Evolutionary conservation across 2,329 filamentous ascomycete species (phyloP).

Genomic region (Fusarium coffeatum): DNA sequence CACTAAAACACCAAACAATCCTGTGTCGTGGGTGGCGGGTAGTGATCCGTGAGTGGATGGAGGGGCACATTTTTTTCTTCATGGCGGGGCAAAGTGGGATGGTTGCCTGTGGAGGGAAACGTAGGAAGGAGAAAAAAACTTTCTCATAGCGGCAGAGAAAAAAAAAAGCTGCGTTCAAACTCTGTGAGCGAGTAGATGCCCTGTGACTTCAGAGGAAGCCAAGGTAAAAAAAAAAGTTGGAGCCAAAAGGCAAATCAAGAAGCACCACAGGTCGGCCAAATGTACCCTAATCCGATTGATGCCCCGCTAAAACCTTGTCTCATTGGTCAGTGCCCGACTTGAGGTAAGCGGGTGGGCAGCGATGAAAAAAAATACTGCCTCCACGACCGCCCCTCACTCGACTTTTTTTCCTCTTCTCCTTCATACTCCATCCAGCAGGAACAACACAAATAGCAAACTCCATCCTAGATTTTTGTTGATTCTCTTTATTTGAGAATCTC

Average conservation of each 20-base stretch:
- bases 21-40: conserved; percentile 26
- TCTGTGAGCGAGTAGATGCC: conserved; percentile 11
- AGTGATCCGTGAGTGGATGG: conserved; percentile 31
- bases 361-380: conserved; percentile 54
- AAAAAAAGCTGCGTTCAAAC: conserved; percentile 9
- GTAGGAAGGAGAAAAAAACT: conserved; percentile 13
- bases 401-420: conserved; percentile 53
- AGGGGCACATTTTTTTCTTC: conserved; percentile 22
- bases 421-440: conserved; percentile 47
- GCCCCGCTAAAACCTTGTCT: conserved; percentile 34
- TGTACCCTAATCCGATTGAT: conserved; percentile 45
- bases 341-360: conserved; percentile 49
- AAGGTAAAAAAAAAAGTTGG: neutral
- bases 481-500: conserved; percentile 60
- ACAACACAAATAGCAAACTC: conserved; percentile 49
- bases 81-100: conserved; percentile 29
- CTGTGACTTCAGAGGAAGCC: neutral
- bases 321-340: conserved; percentile 42
- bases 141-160: conserved; percentile 19
- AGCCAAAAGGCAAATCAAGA: conserved; percentile 6
- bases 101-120: neutral
- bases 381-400: conserved; percentile 53
- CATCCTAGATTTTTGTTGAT: conserved; percentile 57
- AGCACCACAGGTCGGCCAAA: conserved; percentile 21
- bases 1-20: conserved; percentile 15